Evolutionary conservation across 352 stramenopile genomes (phyloP).

Genomic region (Phytophthora idaei): DNA sequence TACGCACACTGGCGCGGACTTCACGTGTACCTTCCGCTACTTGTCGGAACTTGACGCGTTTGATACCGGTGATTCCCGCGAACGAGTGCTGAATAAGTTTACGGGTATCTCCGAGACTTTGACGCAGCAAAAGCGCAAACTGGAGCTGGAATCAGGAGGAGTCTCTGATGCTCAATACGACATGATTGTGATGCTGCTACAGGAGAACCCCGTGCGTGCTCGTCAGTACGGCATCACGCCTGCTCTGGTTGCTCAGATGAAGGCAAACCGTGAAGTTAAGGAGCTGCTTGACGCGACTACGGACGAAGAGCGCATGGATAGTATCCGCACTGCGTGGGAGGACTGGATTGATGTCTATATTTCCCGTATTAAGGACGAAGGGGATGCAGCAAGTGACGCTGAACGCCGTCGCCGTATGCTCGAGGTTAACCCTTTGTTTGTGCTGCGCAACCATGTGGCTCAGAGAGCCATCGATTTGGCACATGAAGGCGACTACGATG

Average conservation of each 20-base stretch:
- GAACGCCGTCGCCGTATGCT: constrained; percentile 59
- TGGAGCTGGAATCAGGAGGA: constrained; percentile 37
- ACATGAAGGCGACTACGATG: constrained; percentile 63
- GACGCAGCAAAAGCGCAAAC: constrained; percentile 62
- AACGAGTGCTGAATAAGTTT: constrained; percentile 51
- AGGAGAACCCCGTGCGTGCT: constrained; percentile 65
- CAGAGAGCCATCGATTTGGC: constrained; percentile 89
- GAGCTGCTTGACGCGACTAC: constrained; percentile 50
- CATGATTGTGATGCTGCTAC: constrained; percentile 65
- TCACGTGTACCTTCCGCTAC: constrained; percentile 75
- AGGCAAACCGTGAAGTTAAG: constrained; percentile 47
- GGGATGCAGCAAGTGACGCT: constrained; percentile 36
- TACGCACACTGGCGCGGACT: constrained; percentile 70
- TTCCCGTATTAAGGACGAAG: constrained; percentile 50
- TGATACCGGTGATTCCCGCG: constrained; percentile 18
- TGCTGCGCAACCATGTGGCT: constrained; percentile 90
- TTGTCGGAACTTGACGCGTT: constrained; percentile 57
- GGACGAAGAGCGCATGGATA: constrained; percentile 49
- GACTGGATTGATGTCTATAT: constrained; percentile 68
- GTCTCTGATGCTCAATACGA: constrained; percentile 80
- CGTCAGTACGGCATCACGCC: constrained; percentile 79
- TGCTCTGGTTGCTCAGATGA: constrained; percentile 61
- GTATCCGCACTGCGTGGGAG: constrained; percentile 54
- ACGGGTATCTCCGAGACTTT: constrained; percentile 73
- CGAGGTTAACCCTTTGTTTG: constrained; percentile 78